Percentiles rank a stretch among this genome's conserved stretches.
phyloP scores from a whole-genome alignment of 1,284 basidiomycete genomes.

The Agroathelia rolfsii region DNA sequence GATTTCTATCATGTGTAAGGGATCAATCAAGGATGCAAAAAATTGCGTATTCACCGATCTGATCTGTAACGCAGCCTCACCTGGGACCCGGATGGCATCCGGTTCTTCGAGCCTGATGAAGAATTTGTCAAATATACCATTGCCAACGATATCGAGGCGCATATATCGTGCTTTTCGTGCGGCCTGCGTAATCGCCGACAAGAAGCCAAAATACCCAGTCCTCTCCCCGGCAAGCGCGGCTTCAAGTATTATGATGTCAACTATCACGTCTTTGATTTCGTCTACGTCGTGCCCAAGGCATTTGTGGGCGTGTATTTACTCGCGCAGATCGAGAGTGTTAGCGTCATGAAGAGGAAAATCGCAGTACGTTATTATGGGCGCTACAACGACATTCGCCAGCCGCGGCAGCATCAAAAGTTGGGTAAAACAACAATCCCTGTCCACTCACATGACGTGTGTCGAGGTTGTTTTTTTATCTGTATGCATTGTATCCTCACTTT shows the following conservation, averaged over 20 bases:
- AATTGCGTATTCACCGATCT: constrained; percentile 3
- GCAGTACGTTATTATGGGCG: constrained; percentile 32
- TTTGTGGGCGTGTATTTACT: constrained; percentile 31
- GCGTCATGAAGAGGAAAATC: constrained; percentile 19
- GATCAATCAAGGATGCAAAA: neutral
- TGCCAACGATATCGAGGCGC: constrained; percentile 19
- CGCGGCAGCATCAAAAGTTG: too few species aligned
- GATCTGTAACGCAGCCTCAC: constrained; percentile 22
- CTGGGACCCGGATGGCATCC: constrained; percentile 34
- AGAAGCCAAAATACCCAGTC: constrained; percentile 14
- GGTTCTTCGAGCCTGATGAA: constrained; percentile 34
- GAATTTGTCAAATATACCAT: constrained; percentile 22
- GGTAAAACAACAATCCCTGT: too few species aligned
- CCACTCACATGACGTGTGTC: too few species aligned
- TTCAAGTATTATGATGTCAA: constrained; percentile 26
- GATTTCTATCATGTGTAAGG: constrained; percentile 46
- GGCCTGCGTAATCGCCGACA: constrained; percentile 21
- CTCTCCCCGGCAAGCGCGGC: constrained; percentile 21
- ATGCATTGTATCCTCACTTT: too few species aligned
- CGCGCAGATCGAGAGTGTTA: constrained; percentile 40
- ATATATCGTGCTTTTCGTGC: constrained; percentile 39
- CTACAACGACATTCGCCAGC: constrained; percentile 25
- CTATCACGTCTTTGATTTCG: constrained; percentile 50
- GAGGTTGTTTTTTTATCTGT: too few species aligned
- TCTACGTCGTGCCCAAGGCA: constrained; percentile 34